A percentile compares a stretch with the other conserved stretches of the same genome.
Conservation (phyloP, 148 eudicot genomes). For the Spergularia bocconei region DNA sequence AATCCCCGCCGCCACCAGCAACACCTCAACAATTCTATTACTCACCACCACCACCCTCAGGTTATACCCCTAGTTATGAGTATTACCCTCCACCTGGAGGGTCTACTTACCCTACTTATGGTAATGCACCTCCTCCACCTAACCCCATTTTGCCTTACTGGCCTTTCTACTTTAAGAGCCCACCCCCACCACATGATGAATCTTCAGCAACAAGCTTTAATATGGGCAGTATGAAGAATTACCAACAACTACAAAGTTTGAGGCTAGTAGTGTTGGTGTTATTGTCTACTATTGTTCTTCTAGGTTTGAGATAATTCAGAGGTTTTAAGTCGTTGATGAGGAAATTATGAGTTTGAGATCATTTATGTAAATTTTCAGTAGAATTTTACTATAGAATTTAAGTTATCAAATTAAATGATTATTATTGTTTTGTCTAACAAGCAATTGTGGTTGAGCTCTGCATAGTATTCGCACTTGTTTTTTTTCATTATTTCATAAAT, state of each 20-base stretch:
- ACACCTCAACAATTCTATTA: constrained; percentile 24
- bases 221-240: neutral
- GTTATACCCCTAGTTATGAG: constrained; percentile 22
- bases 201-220: constrained; percentile 22
- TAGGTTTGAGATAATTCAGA: neutral
- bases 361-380: neutral
- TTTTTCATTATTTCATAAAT: too few relatives aligned
- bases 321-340: neutral
- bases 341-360: neutral
- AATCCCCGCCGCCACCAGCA: constrained; percentile 27
- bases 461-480: too few relatives aligned
- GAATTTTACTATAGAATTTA: neutral
- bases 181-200: constrained; percentile 19
- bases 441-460: too few relatives aligned
- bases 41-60: constrained; percentile 28
- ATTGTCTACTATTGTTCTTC: constrained; percentile 5
- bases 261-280: neutral
- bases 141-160: constrained; percentile 34
- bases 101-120: constrained; percentile 11
- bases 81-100: constrained; percentile 29
- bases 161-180: constrained; percentile 25
- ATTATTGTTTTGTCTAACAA: too few relatives aligned
- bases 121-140: constrained; percentile 35
- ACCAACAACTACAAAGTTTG: neutral
- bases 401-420: too few relatives aligned